These are phyloP conservation scores for Hypoxylon sp. DNA, from an alignment of 2,329 filamentous ascomycete genomes.

Conservation along the genomic window DNA sequence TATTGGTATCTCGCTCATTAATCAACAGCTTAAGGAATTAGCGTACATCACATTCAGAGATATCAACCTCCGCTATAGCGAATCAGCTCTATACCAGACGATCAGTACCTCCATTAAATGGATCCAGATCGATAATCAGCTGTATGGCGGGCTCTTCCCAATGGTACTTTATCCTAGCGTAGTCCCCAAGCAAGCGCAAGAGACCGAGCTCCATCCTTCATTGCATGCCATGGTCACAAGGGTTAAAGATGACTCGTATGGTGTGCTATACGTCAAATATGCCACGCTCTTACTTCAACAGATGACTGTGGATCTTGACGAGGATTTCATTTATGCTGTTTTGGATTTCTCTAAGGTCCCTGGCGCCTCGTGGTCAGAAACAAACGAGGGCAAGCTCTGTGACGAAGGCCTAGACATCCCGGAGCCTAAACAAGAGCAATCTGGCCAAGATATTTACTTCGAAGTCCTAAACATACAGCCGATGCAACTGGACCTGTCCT, in stretches of 20 bases:
- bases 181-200: slow-evolving; percentile 95
- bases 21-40: slow-evolving; percentile 89
- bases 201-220: slow-evolving; percentile 96
- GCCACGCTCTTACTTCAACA: slow-evolving; percentile 94
- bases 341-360: slow-evolving; percentile 95
- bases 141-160: slow-evolving; percentile 98
- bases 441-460: slow-evolving; percentile 96
- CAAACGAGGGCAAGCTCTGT: slow-evolving; percentile 85
- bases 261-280: slow-evolving; percentile 98
- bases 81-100: slow-evolving; percentile 95
- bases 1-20: slow-evolving; percentile 93
- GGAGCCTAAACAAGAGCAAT: slow-evolving; percentile 86
- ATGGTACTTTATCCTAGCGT: slow-evolving; percentile 98
- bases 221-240: slow-evolving; percentile 91
- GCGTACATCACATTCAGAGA: slow-evolving; percentile 95
- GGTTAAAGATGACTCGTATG: slow-evolving; percentile 98
- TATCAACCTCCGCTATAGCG: slow-evolving; percentile 89
- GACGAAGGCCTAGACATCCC: slow-evolving; percentile 93
- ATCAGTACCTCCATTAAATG: slow-evolving; percentile 93
- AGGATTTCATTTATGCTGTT: slow-evolving; percentile 97
- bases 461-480: slow-evolving; percentile 97
- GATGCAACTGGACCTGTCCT: slow-evolving; percentile 97
- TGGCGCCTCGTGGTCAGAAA: slow-evolving; percentile 86
- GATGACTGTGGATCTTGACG: slow-evolving; percentile 97
- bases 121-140: slow-evolving; percentile 98